These are phyloP conservation scores for Colletotrichum neosansevieriae DNA, from an alignment of 2,329 filamentous ascomycete genomes.

Conservation along the genomic window DNA sequence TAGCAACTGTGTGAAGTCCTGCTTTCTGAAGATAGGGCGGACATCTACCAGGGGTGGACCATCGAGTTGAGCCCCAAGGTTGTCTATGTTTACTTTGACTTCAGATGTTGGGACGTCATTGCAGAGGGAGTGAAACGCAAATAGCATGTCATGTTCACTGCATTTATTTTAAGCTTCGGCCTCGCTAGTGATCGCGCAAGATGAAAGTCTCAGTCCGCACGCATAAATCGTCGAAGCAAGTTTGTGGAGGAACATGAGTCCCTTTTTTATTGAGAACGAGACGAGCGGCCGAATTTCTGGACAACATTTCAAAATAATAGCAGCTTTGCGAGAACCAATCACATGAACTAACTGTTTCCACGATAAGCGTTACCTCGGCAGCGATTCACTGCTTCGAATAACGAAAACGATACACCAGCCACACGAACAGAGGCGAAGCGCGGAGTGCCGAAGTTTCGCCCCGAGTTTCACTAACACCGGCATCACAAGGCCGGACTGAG, in stretches of 20 bases:
- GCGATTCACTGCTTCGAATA: neutral
- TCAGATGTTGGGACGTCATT: neutral
- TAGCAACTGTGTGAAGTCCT: neutral
- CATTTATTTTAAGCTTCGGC: conserved; percentile 6
- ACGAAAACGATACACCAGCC: conserved; percentile 6
- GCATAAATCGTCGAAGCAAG: neutral
- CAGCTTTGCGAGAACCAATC: too few relatives aligned
- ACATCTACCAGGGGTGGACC: neutral
- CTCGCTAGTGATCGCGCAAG: conserved; percentile 1
- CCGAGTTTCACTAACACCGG: conserved; percentile 25
- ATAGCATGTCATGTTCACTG: neutral
- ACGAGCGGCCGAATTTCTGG: too few relatives aligned
- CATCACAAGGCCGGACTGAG: conserved; percentile 4
- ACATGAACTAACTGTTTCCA: neutral
- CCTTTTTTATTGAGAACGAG: neutral
- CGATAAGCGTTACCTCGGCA: neutral
- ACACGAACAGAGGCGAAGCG: conserved; percentile 1
- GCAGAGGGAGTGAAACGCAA: neutral
- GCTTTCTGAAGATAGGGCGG: neutral
- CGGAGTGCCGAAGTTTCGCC: conserved; percentile 31
- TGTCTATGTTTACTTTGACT: neutral
- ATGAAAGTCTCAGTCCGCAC: neutral
- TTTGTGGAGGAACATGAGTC: neutral
- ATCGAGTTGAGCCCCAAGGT: neutral
- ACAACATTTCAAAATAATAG: too few relatives aligned